Evolutionary conservation across 31 red algal genomes (phyloP), one percentile per base, ranked within the genome.

Genomic region (Asparagopsis taxiformis): DNA sequence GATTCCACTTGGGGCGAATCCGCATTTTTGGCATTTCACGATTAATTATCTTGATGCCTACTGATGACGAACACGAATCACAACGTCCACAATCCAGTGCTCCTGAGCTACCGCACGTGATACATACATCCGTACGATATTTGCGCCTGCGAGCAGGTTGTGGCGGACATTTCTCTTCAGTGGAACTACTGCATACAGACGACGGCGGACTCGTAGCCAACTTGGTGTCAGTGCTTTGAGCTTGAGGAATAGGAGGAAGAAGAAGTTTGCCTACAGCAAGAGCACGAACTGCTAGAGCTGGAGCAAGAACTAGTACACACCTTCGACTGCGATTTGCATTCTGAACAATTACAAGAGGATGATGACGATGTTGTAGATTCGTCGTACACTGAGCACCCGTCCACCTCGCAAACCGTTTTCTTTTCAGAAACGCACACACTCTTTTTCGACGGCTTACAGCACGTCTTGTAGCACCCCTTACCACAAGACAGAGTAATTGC

Each of bases 221-320:
- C 28, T 8, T 50, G n/a, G 36, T 54, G 51, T 65, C 58, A 25
- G 79, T 55, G 22, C 59, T 39, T 6, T 30, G 6, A 1, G 53
- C 33, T 25, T 83, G 46, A 72, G 65, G 64, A n/a, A 6, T 51
- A 37, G 26, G 34, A 67, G 20, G 63, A 64, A 43, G 53, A 53
- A 35, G 76, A 80, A 15, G 53, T 83, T 38, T 63, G 36, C 43
- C 34, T 71, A 54, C 79, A 83, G 67, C 79, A 83, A 7, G 67
- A 71, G 56, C 67, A 62, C 16, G 67, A 35, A 57, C 66, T 83
- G 19, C 50, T 36, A 24, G 79, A 50, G 38, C 76, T 68, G 9
- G 76, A 59, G 26, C 37, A 59, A n/a, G 65, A 65, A 9, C 68
- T 83, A 31, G 66, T 62, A 16, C 39, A 72, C 2, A 65, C 59